Base-by-base conservation (phyloP, 2,329 filamentous ascomycete genomes). In the Penicillium verrucosum region DNA sequence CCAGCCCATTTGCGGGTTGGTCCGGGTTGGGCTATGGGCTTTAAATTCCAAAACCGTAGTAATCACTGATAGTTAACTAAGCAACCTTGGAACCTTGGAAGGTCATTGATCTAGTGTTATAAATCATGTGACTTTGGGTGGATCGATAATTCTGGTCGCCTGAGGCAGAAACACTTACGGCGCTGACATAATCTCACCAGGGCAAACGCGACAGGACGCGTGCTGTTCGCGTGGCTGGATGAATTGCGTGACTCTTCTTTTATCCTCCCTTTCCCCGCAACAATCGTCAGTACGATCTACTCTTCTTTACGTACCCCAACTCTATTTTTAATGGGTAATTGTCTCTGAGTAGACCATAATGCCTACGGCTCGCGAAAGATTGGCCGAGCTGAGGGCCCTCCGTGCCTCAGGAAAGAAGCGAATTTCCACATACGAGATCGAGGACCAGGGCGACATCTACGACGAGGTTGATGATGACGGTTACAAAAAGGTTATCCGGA, bases 401-500 rank as follows among this genome's bases (percentile, higher is more conserved):
- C 89, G 92, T 70, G 86, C 90, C 68, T 85, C 92, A 52, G 94
- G 94, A 76, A 96, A 96, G 81, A 97, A 94, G 77, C 88, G 88
- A 64, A 87, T 96, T 62, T 89, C 92, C 67, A 86, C 84, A 58
- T 99, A 97, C 78, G 81, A 96, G 75, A 85, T 97, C 60, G 85
- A 91, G 67, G 88, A 97, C 60, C 89, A 90, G 67, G 85, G 88
- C 63, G 86, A 90, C 65, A 80, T 99, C 43, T 99, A 97, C 78
- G 94, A 97, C 61, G 92, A 96, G 68, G 92, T 99, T 46, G 92
- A 97, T 70, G 94, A 99, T 68, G 93, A 94, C 69, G 89, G 90
- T 50, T 99, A 99, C 81, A 97, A 97, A 80, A 95, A 95, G 73
- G 88, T 97, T 64, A 92, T 99, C 14, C 85, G 94, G 41, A 86